Evolutionary conservation across 805 yeast genomes (phyloP).

Genomic region (Lipomyces lipofer): DNA sequence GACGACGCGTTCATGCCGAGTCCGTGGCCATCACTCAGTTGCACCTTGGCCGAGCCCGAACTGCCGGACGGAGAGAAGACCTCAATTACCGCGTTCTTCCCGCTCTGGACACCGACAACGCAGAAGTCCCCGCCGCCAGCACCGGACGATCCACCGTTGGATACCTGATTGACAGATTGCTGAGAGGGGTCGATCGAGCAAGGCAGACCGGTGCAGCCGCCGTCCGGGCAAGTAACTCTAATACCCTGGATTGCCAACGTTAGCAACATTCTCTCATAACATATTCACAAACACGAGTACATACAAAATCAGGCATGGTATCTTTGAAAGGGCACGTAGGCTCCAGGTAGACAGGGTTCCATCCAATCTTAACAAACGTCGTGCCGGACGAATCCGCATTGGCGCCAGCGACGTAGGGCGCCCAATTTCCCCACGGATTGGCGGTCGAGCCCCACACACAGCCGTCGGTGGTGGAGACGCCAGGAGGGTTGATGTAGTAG

Average conservation of each 20-base stretch:
- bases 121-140: constrained; percentile 78
- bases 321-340: constrained; percentile 54
- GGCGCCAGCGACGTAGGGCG: constrained; percentile 92
- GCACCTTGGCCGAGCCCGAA: background rate
- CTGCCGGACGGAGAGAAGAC: constrained; percentile 47
- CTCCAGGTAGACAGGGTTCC: constrained; percentile 85
- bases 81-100: constrained; percentile 68
- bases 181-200: constrained; percentile 78
- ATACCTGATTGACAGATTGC: constrained; percentile 58
- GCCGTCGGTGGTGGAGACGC: constrained; percentile 70
- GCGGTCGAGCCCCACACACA: constrained; percentile 79
- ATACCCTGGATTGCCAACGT: constrained; percentile 70
- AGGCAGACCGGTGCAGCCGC: constrained; percentile 69
- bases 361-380: constrained; percentile 81
- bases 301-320: constrained; percentile 32
- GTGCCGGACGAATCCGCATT: constrained; percentile 65
- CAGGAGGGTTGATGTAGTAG: constrained; percentile 81
- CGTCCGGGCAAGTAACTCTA: constrained; percentile 70
- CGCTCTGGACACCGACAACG: constrained; percentile 71
- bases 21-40: background rate
- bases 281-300: background rate
- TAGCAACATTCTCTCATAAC: constrained; percentile 25
- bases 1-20: constrained; percentile 3
- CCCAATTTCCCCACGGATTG: constrained; percentile 82
- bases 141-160: constrained; percentile 47